phyloP scores from a whole-genome alignment of 305 asterid species.

The Euphrasia arctica region DNA sequence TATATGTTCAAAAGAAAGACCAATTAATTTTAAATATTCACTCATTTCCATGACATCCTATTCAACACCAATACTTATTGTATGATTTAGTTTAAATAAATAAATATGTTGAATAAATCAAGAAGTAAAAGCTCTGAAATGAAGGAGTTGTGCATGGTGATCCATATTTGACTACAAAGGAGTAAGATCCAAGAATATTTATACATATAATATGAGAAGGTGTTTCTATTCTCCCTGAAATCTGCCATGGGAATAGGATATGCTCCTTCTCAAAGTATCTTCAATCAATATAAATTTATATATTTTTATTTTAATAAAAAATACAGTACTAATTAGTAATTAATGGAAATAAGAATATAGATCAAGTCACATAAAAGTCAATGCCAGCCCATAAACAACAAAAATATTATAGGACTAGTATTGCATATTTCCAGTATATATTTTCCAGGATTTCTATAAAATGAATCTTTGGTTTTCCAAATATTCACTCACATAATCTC shows the following conservation, averaged over 20 bases:
- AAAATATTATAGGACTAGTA: no score
- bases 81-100: not conserved
- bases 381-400: not conserved
- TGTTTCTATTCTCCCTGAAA: slow-evolving; percentile 21
- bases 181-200: slow-evolving; percentile 17
- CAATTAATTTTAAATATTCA: not conserved
- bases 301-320: not conserved
- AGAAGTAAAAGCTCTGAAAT: slow-evolving; percentile 28
- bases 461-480: no score
- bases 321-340: not conserved
- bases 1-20: not conserved
- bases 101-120: not conserved
- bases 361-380: not conserved
- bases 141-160: slow-evolving; percentile 10
- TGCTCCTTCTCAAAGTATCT: slow-evolving; percentile 24
- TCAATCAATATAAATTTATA: not conserved
- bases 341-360: not conserved
- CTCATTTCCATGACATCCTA: slow-evolving; percentile 1
- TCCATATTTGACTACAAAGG: slow-evolving; percentile 29
- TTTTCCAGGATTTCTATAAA: no score
- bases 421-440: no score
- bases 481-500: no score
- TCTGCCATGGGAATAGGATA: slow-evolving; percentile 30
- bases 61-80: not conserved
- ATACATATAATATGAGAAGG: not conserved